These are phyloP conservation scores for Ceratobasidium sp. DNA, from an alignment of 1,284 basidiomycete genomes.

Conservation along the genomic window DNA sequence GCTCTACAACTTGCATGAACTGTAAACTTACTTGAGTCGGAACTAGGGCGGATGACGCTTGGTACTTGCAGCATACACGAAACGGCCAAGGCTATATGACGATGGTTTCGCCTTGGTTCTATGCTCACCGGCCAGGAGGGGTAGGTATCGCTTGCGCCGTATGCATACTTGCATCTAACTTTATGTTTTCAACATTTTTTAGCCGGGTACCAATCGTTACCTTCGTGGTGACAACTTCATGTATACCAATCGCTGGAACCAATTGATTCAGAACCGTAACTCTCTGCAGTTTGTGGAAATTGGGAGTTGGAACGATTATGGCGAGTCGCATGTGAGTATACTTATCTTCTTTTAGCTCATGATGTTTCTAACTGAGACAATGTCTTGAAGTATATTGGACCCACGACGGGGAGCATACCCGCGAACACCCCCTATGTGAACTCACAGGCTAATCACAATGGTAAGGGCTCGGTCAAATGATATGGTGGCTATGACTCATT, in stretches of 20 bases:
- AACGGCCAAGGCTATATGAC: slow-evolving; percentile 59
- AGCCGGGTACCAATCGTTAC: slow-evolving; percentile 61
- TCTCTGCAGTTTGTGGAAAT: slow-evolving; percentile 58
- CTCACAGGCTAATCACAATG: neutral
- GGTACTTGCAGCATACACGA: slow-evolving; percentile 57
- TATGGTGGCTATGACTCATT: neutral
- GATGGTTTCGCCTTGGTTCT: slow-evolving; percentile 60
- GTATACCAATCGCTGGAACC: slow-evolving; percentile 59
- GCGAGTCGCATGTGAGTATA: slow-evolving; percentile 35
- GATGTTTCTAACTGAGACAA: neutral
- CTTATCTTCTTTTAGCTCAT: neutral
- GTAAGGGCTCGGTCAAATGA: neutral
- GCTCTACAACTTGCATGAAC: too few relatives aligned
- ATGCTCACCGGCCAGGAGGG: slow-evolving; percentile 59
- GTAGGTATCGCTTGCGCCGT: neutral
- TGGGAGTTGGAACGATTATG: slow-evolving; percentile 55
- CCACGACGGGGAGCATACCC: slow-evolving; percentile 31
- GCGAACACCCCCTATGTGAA: neutral
- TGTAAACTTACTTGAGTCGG: too few relatives aligned
- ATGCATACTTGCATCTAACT: neutral
- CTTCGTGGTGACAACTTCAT: slow-evolving; percentile 60
- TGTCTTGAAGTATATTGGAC: slow-evolving; percentile 38
- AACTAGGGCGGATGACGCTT: slow-evolving; percentile 32
- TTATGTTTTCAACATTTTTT: neutral
- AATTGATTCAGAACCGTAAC: slow-evolving; percentile 58